phyloP scores from a whole-genome alignment of 192 early-diverging fungal species.

The Helicostylum pulchrum region DNA sequence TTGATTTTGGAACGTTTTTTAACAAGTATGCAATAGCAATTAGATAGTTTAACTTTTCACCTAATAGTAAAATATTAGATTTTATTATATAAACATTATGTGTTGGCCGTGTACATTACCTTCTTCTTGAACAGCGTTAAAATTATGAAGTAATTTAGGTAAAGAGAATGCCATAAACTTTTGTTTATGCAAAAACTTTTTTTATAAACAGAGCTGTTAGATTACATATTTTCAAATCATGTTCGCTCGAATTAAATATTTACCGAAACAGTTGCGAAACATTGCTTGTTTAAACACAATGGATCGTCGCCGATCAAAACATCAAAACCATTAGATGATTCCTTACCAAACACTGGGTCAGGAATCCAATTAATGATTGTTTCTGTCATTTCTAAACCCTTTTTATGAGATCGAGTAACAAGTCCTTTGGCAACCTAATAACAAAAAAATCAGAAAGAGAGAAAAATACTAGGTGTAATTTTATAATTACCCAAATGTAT shows the following conservation, averaged over 20 bases:
- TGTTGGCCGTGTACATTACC: neutral
- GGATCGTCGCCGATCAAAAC: constrained; percentile 68
- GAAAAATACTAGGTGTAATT: too few species aligned
- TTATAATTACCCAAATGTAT: too few species aligned
- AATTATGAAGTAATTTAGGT: constrained; percentile 61
- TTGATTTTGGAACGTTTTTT: constrained; percentile 75
- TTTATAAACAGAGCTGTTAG: neutral
- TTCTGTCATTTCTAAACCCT: constrained; percentile 51
- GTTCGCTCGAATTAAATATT: neutral
- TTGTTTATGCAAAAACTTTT: constrained; percentile 77
- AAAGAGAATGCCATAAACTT: constrained; percentile 78
- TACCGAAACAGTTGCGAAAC: constrained; percentile 63
- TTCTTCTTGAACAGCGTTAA: constrained; percentile 21
- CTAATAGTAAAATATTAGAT: constrained; percentile 16
- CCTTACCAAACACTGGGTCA: constrained; percentile 39
- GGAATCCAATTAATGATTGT: constrained; percentile 51
- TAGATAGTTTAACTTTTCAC: constrained; percentile 67
- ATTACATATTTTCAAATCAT: neutral
- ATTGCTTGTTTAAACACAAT: constrained; percentile 64
- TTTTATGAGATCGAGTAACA: constrained; percentile 47
- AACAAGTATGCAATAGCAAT: constrained; percentile 81
- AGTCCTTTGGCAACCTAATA: constrained; percentile 63
- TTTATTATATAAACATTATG: too few species aligned
- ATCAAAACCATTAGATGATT: constrained; percentile 64
- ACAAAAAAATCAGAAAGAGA: too few species aligned